Evolutionary conservation across 345 rosid genomes (phyloP).

Genomic region (Dimocarpus longan): DNA sequence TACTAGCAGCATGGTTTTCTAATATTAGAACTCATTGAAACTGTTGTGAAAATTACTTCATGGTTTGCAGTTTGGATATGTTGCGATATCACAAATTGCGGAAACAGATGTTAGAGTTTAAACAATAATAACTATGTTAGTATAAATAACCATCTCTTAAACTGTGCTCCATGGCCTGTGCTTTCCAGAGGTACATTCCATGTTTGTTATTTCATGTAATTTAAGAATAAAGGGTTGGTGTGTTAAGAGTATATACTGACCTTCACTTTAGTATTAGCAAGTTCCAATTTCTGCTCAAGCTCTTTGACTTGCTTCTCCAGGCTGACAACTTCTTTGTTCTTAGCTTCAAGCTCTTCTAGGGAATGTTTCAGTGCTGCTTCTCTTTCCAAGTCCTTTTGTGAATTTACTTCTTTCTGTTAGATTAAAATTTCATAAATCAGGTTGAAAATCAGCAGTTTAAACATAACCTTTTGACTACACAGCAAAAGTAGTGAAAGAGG

Average conservation of each 20-base stretch:
- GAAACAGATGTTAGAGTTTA: too few species aligned
- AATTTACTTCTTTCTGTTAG: conserved; percentile 52
- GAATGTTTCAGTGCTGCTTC: conserved; percentile 63
- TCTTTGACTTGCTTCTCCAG: conserved; percentile 63
- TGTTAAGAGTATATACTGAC: conserved; percentile 36
- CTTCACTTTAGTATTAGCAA: conserved; percentile 63
- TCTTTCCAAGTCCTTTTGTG: conserved; percentile 53
- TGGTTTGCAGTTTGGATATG: too few species aligned
- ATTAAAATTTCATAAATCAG: conserved; percentile 9
- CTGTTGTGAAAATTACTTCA: background rate
- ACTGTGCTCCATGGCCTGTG: too few species aligned
- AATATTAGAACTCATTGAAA: background rate
- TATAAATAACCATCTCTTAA: too few species aligned
- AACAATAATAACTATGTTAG: too few species aligned
- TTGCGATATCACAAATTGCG: too few species aligned
- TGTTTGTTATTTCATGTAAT: too few species aligned
- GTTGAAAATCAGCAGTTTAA: background rate
- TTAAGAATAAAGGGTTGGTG: background rate
- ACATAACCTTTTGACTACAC: background rate
- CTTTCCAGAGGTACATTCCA: too few species aligned
- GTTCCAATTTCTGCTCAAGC: conserved; percentile 70
- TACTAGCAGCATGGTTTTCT: background rate
- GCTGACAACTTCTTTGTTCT: conserved; percentile 49
- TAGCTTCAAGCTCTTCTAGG: conserved; percentile 65
- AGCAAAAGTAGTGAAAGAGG: background rate